Evolutionary conservation across 202 grass and related monocot species (phyloP), one percentile per base, ranked within the genome.

Genomic region (Saccharum hybrid): DNA sequence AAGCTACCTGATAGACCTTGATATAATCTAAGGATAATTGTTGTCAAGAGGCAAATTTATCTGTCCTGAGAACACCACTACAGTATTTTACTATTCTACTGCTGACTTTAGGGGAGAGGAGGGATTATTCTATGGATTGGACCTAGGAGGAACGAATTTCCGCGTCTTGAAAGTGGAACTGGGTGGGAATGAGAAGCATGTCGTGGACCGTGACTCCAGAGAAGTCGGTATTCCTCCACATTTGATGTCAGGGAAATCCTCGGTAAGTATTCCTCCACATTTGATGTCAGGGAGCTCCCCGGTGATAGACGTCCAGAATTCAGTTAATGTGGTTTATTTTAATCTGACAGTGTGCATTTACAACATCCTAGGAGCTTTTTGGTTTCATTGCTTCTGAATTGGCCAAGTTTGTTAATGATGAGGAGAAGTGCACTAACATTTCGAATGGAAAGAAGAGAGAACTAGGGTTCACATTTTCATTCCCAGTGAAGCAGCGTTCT

Each of bases 71-170:
- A n/a, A 19, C 22, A 68, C 7, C 4, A 40, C 9, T 21, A 39
- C 37, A 74, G 48, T 31, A 68, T 5, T 74, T 76, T 78, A 73
- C 5, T 81, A 77, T 68, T 21, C 8, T 77, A 18, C 4, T 8
- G 48, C 54, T 63, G 15, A 70, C 45, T 82, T 68, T 40, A 91
- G 95, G 88, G 52, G 71, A 39, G 95, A 94, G 66, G 86, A 91
- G 72, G 92, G 92, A n/a, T 72, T 85, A 42, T 97, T 91, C 79
- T 94, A 98, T 54, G 92, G 86, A 65, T 63, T 98, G 79, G 95
- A 93, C 80, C 88, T 98, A 49, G 95, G 95, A 82, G 95, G 95
- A 85, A 94, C 92, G 31, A 94, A 98, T 33, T 94, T 98, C 72
- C 88, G 92, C 0, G 87, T 93, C 23, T 77, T 94, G 66, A 88